Percentiles rank a stretch among this genome's conserved stretches.
Evolutionary conservation across 2,329 filamentous ascomycete genomes (phyloP).

Genomic region (Cordyceps pruinosa): DNA sequence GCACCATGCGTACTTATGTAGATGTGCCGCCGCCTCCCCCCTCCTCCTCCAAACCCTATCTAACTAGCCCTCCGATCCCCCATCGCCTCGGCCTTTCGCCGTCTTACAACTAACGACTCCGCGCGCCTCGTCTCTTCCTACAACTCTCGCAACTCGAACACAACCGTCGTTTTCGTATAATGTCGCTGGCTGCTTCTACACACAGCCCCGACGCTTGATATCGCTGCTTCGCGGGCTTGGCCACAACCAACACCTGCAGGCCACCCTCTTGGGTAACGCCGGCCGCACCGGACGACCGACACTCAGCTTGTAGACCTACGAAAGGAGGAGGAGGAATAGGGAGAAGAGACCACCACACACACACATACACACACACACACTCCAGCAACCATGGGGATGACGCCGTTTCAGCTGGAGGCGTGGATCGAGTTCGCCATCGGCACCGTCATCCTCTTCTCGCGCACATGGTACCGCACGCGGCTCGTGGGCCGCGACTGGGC

Average conservation of each 20-base stretch:
- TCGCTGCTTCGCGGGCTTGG: neutral
- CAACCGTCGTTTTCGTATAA: too few relatives aligned
- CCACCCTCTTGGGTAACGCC: neutral
- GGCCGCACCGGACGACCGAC: neutral
- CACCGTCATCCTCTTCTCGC: slow-evolving; percentile 28
- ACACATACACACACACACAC: too few relatives aligned
- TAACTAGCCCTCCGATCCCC: neutral
- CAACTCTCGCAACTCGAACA: too few relatives aligned
- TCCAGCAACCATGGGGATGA: slow-evolving; percentile 22
- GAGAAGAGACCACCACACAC: too few relatives aligned
- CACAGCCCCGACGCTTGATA: neutral
- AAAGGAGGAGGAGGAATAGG: too few relatives aligned
- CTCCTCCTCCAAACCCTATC: neutral
- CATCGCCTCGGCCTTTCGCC: neutral
- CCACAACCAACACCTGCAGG: too few relatives aligned
- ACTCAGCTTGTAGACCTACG: too few relatives aligned
- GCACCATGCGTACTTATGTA: neutral
- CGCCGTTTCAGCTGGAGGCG: slow-evolving; percentile 36
- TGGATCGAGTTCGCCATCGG: slow-evolving; percentile 39
- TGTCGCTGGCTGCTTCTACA: neutral
- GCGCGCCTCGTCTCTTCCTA: too few relatives aligned
- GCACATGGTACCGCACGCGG: slow-evolving; percentile 32
- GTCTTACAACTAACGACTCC: too few relatives aligned
- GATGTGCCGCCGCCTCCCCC: neutral
- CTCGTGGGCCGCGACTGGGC: slow-evolving; percentile 34